Conservation (phyloP, 2,329 filamentous ascomycete genomes). For the Curvularia sp. region DNA sequence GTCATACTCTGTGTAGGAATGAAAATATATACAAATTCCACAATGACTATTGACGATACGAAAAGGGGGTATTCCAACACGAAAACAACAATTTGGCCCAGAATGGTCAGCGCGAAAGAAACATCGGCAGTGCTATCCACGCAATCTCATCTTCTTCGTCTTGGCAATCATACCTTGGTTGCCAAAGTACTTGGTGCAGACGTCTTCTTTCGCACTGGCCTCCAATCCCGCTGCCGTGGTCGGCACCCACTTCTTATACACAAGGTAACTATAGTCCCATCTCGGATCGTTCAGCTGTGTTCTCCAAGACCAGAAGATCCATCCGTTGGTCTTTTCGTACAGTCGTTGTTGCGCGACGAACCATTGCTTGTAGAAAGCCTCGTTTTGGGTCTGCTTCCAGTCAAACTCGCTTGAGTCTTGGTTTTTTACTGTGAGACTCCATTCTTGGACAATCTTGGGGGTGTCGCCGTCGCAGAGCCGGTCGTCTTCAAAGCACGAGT, state of each 20-base stretch:
- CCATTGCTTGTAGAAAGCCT: constrained; percentile 62
- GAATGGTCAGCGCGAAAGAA: neutral
- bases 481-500: constrained; percentile 58
- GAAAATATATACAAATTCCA: neutral
- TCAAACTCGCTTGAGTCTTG: constrained; percentile 57
- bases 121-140: neutral
- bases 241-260: constrained; percentile 16
- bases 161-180: constrained; percentile 6
- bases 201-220: constrained; percentile 6
- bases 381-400: constrained; percentile 37
- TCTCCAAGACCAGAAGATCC: constrained; percentile 70
- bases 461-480: constrained; percentile 46
- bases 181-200: constrained; percentile 12
- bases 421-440: constrained; percentile 61
- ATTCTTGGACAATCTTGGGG: constrained; percentile 66
- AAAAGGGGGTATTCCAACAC: constrained; percentile 1
- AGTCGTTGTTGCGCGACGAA: constrained; percentile 63
- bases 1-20: neutral
- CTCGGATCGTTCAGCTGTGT: constrained; percentile 56
- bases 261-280: constrained; percentile 55
- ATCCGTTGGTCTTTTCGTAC: constrained; percentile 63
- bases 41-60: neutral
- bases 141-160: constrained; percentile 6
- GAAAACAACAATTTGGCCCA: neutral
- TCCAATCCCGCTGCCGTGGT: constrained; percentile 11